Base-by-base conservation (phyloP, 139 green algal species). In the Trebouxia sp. region DNA sequence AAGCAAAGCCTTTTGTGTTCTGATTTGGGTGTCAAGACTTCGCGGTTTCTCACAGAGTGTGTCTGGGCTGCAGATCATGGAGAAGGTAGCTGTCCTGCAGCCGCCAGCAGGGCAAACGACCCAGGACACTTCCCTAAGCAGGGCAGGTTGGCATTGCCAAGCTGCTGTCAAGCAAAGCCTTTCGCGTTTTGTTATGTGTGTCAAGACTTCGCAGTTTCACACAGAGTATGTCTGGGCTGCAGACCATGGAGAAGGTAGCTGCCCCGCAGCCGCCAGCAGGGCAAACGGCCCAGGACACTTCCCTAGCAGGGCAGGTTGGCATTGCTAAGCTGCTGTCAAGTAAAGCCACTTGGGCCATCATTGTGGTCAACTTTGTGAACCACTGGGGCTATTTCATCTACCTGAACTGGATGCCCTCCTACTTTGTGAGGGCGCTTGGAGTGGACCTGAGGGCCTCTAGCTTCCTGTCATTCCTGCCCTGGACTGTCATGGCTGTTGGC, bases 361-460 rank as follows among this genome's bases (percentile, higher is more conserved):
- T 96, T 48, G 79, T 91, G 0, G 93, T 92, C 65, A 97, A 97
- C 84, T 86, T 94, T 56, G 89, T 96, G 30, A 89, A 89, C 56
- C 85, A 89, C 70, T 89, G 82, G 82, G 81, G 84, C 11, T 98
- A 97, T 85, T 98, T 98, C 85, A 96, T 98, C 56, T 97, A 96
- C 88, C 92, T 98, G 37, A 96, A 94, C 87, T 98, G 94, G 94
- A 95, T 98, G 90, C 94, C 94, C 8, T 92, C 93, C 14, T 98
- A 96, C 84, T 98, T 98, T 79, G 88, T 89, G 77, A 84, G 86
- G n/a, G 41, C 58, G 5, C 43, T 84, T 41, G 91, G 91, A 14
- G 85, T 97, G 75, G 85, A 96, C 87, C 81, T 98, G 28, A 76
- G 80, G 32, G 74, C 91, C 26, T 93, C 87, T 9, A 85, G 79